phyloP scores from a whole-genome alignment of 2,329 filamentous ascomycete genomes.

The Penicillium sp. region DNA sequence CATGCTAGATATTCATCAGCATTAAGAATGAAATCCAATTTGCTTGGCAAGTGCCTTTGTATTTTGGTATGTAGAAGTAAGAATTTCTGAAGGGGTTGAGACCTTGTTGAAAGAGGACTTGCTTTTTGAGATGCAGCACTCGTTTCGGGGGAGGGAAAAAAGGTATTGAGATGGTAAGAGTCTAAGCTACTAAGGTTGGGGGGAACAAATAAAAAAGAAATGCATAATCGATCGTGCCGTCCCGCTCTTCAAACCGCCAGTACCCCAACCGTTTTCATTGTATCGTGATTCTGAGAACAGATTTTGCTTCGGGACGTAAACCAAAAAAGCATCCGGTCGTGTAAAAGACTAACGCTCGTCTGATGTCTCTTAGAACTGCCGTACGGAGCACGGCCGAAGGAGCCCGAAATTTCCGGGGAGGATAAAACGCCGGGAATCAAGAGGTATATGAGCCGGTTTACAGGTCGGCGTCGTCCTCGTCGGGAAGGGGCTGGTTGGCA shows the following conservation, averaged over 20 bases:
- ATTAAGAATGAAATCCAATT: slow-evolving; percentile 1
- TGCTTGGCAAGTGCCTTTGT: slow-evolving; percentile 7
- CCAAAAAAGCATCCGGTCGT: slow-evolving; percentile 23
- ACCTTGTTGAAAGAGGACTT: slow-evolving; percentile 28
- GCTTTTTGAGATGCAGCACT: slow-evolving; percentile 28
- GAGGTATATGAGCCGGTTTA: slow-evolving; percentile 35
- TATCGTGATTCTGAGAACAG: slow-evolving; percentile 39
- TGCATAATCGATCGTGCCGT: slow-evolving; percentile 42
- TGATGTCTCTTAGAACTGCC: not conserved
- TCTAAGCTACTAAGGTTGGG: slow-evolving; percentile 34
- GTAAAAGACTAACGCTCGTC: slow-evolving; percentile 9
- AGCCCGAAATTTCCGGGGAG: slow-evolving; percentile 7
- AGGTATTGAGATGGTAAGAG: slow-evolving; percentile 33
- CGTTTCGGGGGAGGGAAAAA: slow-evolving; percentile 24
- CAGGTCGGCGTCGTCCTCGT: slow-evolving; percentile 80
- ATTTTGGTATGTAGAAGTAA: slow-evolving; percentile 11
- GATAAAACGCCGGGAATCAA: slow-evolving; percentile 20
- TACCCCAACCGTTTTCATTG: slow-evolving; percentile 41
- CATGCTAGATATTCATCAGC: not conserved
- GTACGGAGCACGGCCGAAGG: not conserved
- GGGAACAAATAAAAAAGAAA: slow-evolving; percentile 34
- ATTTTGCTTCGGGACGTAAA: slow-evolving; percentile 29
- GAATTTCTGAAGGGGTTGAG: slow-evolving; percentile 3
- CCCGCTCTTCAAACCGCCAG: slow-evolving; percentile 34
- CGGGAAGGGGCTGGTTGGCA: slow-evolving; percentile 81